Percentiles rank a stretch among this genome's conserved stretches.
Evolutionary conservation across 2,329 filamentous ascomycete species (phyloP).

Genomic region (Allantophomopsis lycopodina): DNA sequence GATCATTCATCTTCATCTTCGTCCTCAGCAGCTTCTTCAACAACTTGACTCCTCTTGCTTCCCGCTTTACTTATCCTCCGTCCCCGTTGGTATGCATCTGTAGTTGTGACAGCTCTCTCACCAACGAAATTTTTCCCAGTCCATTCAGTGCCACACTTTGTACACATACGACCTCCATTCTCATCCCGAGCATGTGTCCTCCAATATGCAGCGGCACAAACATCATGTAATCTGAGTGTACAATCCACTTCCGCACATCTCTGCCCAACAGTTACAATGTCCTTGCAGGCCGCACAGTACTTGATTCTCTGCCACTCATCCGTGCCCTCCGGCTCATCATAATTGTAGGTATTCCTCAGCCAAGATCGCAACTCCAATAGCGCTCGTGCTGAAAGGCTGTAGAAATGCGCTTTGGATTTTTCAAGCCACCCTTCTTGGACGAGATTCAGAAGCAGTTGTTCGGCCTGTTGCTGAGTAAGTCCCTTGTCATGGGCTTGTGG

Average conservation of each 20-base stretch:
- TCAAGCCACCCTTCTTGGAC: conserved; percentile 78
- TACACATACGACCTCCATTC: conserved; percentile 45
- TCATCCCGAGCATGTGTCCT: conserved; percentile 29
- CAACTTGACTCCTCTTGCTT: background rate
- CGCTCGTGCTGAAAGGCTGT: conserved; percentile 60
- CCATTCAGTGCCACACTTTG: conserved; percentile 41
- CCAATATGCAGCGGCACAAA: conserved; percentile 64
- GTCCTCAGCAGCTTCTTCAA: conserved; percentile 4
- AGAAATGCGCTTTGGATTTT: conserved; percentile 57
- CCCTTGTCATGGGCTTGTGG: conserved; percentile 31
- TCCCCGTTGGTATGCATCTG: conserved; percentile 16
- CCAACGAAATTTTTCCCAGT: conserved; percentile 18
- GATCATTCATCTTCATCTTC: conserved; percentile 4
- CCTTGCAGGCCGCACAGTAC: conserved; percentile 75
- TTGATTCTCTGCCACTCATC: conserved; percentile 66
- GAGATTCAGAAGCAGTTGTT: conserved; percentile 54
- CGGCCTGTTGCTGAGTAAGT: conserved; percentile 66
- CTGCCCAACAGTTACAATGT: conserved; percentile 76
- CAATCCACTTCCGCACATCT: conserved; percentile 61
- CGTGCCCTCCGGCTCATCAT: conserved; percentile 41
- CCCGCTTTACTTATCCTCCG: conserved; percentile 14
- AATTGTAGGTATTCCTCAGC: conserved; percentile 84
- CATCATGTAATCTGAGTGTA: conserved; percentile 58
- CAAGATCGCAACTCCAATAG: conserved; percentile 77
- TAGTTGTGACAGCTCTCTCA: conserved; percentile 17